Conservation (phyloP, 2,329 filamentous ascomycete species). For the Rosellinia necatrix region DNA sequence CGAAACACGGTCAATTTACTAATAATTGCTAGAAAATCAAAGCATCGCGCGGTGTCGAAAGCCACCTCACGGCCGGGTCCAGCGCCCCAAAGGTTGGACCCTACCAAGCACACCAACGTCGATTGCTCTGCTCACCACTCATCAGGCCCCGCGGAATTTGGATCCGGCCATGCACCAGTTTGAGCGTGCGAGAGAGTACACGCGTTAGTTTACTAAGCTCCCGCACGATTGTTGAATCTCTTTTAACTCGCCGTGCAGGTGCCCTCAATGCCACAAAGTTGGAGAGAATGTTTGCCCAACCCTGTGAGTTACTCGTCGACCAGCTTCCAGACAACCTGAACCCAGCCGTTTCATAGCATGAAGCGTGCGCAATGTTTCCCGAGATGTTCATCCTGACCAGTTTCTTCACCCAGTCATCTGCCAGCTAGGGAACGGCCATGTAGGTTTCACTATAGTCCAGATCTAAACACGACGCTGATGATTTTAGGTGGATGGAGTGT, state of each 20-base stretch:
- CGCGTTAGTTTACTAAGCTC: neutral
- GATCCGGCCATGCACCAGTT: slow-evolving; percentile 48
- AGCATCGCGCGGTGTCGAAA: slow-evolving; percentile 20
- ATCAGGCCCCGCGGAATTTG: slow-evolving; percentile 31
- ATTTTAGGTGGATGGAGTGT: slow-evolving; percentile 74
- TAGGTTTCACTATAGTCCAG: slow-evolving; percentile 1
- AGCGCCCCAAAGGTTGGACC: slow-evolving; percentile 29
- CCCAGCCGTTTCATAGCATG: too few relatives aligned
- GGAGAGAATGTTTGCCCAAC: slow-evolving; percentile 87
- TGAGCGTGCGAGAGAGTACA: slow-evolving; percentile 65
- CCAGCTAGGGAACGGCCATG: slow-evolving; percentile 86
- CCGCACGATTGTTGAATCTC: neutral
- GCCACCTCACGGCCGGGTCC: slow-evolving; percentile 52
- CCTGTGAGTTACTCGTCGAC: slow-evolving; percentile 50
- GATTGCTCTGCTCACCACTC: slow-evolving; percentile 33
- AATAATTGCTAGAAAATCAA: slow-evolving; percentile 27
- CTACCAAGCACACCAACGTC: neutral
- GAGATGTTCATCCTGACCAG: slow-evolving; percentile 1
- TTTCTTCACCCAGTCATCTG: slow-evolving; percentile 53
- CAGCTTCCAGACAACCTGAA: slow-evolving; percentile 54
- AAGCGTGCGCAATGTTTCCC: too few relatives aligned
- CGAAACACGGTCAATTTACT: neutral
- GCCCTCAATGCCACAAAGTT: slow-evolving; percentile 71
- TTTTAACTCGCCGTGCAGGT: slow-evolving; percentile 42
- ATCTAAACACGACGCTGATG: slow-evolving; percentile 6